Conservation (phyloP, 2,329 filamentous ascomycete species). For the Macrophomina pseudophaseolina region DNA sequence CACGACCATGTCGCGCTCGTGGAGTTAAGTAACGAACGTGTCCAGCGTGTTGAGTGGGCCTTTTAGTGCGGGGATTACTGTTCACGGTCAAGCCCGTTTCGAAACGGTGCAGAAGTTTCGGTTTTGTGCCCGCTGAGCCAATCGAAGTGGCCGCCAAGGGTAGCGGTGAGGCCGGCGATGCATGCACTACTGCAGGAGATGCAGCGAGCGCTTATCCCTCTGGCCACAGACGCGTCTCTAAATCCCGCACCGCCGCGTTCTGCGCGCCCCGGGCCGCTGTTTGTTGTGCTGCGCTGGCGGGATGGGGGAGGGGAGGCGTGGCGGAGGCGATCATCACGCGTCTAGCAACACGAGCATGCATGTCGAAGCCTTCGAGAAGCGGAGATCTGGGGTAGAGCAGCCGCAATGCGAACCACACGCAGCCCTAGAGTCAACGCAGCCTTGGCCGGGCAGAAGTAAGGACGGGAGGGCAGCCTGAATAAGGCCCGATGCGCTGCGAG, state of each 20-base stretch:
- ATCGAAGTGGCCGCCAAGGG: not conserved
- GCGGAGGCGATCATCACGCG: constrained; percentile 16
- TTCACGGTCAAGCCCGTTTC: constrained; percentile 6
- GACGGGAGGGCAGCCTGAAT: not conserved
- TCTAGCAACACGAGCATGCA: constrained; percentile 12
- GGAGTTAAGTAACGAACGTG: constrained; percentile 21
- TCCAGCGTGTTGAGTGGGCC: constrained; percentile 19
- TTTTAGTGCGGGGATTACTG: not conserved
- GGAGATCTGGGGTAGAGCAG: constrained; percentile 22
- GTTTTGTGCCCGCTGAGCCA: constrained; percentile 4
- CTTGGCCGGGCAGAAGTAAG: not conserved
- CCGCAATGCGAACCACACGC: constrained; percentile 18
- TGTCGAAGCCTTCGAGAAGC: constrained; percentile 18
- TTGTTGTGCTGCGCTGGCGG: constrained; percentile 10
- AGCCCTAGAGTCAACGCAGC: not conserved
- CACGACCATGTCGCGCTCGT: constrained; percentile 48
- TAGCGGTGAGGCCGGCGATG: constrained; percentile 18
- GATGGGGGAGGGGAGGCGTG: not conserved
- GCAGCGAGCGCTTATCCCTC: constrained; percentile 8
- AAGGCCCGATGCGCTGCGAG: constrained; percentile 1
- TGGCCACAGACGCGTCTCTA: constrained; percentile 16
- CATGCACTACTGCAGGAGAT: constrained; percentile 21
- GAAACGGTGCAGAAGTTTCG: constrained; percentile 7
- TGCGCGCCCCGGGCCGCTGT: constrained; percentile 16
- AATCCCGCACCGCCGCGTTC: constrained; percentile 20